Conservation (phyloP, 768 basidiomycete genomes). For the Kwoniella europaea region DNA sequence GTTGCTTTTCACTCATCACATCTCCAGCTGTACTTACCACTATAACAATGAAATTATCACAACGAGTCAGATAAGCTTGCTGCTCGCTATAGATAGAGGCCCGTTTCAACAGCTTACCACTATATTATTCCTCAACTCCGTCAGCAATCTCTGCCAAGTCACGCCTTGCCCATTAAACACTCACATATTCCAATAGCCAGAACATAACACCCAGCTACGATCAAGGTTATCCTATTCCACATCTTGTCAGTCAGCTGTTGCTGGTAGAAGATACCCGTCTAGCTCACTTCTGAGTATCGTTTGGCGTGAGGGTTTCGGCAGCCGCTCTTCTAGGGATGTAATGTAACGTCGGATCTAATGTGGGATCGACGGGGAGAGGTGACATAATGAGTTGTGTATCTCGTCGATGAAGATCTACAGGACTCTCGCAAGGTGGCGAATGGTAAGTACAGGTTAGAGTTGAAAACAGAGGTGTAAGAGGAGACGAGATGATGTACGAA, state of each 20-base stretch:
- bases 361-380: slow-evolving; percentile 7
- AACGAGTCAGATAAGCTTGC: neutral
- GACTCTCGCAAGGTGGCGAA: neutral
- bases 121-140: neutral
- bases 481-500: neutral
- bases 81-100: neutral
- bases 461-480: too few species aligned
- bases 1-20: neutral
- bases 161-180: slow-evolving; percentile 12
- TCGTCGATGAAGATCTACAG: neutral
- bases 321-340: slow-evolving; percentile 28
- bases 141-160: neutral
- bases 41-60: slow-evolving; percentile 13
- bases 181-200: slow-evolving; percentile 53
- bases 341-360: slow-evolving; percentile 2
- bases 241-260: neutral
- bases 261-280: neutral
- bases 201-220: slow-evolving; percentile 55
- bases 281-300: slow-evolving; percentile 43
- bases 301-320: slow-evolving; percentile 30
- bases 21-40: slow-evolving; percentile 28
- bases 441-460: too few species aligned
- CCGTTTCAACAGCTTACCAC: slow-evolving; percentile 8
- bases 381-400: slow-evolving; percentile 2
- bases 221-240: slow-evolving; percentile 48